Conservation (phyloP, 106 monocot genomes). For the Dioscorea dumetorum region DNA sequence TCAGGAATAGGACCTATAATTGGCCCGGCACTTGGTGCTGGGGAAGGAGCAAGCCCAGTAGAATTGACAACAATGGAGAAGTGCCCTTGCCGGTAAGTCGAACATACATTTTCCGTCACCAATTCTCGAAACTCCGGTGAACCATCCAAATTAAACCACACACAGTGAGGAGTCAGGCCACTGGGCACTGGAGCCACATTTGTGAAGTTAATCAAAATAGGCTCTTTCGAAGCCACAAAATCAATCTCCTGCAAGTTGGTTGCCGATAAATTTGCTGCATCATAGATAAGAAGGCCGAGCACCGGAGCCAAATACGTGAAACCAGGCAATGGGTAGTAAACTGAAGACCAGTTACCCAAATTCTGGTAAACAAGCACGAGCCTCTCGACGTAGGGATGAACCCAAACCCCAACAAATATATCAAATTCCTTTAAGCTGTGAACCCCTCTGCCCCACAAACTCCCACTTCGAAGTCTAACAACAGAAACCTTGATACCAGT, state of each 20-base stretch:
- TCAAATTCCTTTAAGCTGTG: conserved; percentile 51
- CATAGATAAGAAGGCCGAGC: conserved; percentile 68
- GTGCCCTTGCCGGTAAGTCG: conserved; percentile 51
- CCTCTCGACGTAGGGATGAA: conserved; percentile 57
- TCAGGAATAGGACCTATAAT: not conserved
- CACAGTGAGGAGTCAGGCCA: conserved; percentile 34
- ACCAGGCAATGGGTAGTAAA: conserved; percentile 60
- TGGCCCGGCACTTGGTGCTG: conserved; percentile 4
- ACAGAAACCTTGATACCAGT: conserved; percentile 58
- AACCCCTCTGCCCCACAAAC: conserved; percentile 54
- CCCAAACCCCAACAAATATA: conserved; percentile 53
- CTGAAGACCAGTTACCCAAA: conserved; percentile 62
- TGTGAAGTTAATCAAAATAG: conserved; percentile 55
- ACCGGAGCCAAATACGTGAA: conserved; percentile 61
- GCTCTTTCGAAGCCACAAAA: conserved; percentile 26
- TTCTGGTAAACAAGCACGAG: conserved; percentile 89
- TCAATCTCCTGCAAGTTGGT: conserved; percentile 44
- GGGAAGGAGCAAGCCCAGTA: conserved; percentile 34
- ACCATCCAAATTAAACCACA: conserved; percentile 62
- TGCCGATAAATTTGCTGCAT: conserved; percentile 52
- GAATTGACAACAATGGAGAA: conserved; percentile 67
- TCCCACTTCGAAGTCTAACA: conserved; percentile 65
- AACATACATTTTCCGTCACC: conserved; percentile 36
- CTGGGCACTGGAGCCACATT: conserved; percentile 12
- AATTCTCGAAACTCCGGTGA: conserved; percentile 42